These are phyloP conservation scores for Macadamia integrifolia DNA, from an alignment of 164 flowering plant species.

Conservation along the genomic window DNA sequence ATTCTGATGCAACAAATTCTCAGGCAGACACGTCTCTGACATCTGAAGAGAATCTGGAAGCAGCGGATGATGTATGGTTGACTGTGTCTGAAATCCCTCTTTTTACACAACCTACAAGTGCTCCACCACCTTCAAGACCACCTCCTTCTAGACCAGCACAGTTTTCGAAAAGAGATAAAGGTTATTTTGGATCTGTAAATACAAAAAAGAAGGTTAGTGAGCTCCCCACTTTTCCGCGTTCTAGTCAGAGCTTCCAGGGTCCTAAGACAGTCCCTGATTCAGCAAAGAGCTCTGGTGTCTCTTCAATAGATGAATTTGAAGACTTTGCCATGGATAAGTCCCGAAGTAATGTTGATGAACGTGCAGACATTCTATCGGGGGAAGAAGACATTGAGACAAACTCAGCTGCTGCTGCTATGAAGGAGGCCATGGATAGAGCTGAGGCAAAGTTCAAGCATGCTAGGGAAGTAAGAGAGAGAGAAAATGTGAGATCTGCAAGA, in stretches of 20 bases:
- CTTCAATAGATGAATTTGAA: constrained; percentile 71
- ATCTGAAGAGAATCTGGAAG: constrained; percentile 39
- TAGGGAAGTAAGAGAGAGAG: constrained; percentile 77
- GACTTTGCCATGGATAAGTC: constrained; percentile 66
- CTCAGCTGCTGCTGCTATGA: constrained; percentile 72
- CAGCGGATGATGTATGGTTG: constrained; percentile 73
- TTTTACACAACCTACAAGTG: constrained; percentile 81
- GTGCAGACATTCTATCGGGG: constrained; percentile 37
- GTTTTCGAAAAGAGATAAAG: constrained; percentile 31
- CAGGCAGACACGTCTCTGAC: constrained; percentile 34
- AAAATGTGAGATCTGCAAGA: constrained; percentile 52
- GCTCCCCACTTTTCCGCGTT: constrained; percentile 33
- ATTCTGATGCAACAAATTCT: constrained; percentile 29
- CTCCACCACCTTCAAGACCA: constrained; percentile 98
- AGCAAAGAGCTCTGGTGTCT: constrained; percentile 31
- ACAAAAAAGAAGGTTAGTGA: constrained; percentile 47
- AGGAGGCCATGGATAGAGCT: constrained; percentile 85
- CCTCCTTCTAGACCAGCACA: constrained; percentile 74
- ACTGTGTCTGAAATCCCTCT: constrained; percentile 88
- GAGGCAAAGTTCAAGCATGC: constrained; percentile 88
- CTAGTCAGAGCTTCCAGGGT: constrained; percentile 34
- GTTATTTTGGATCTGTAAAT: constrained; percentile 31
- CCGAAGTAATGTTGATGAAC: constrained; percentile 33
- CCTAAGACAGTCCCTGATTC: constrained; percentile 34
- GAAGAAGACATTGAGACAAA: constrained; percentile 49